phyloP scores from a whole-genome alignment of 768 basidiomycete species.

The Leccinum obscurum region DNA sequence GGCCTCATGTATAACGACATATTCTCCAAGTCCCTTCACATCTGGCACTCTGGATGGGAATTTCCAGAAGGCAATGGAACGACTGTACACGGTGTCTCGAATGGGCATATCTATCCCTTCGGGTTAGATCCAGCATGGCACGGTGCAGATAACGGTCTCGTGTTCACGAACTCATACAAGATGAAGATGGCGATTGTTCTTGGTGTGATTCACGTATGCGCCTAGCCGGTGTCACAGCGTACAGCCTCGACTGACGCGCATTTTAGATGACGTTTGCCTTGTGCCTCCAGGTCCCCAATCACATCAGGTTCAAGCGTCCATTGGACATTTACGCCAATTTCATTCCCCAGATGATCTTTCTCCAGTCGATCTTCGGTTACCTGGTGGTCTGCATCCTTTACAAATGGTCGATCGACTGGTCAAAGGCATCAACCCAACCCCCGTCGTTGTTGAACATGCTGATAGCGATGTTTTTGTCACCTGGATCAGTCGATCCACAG shows the following conservation, averaged over 20 bases:
- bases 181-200: slow-evolving; percentile 99
- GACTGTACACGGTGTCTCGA: slow-evolving; percentile 50
- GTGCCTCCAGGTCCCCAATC: slow-evolving; percentile 94
- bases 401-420: slow-evolving; percentile 98
- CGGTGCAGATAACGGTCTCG: slow-evolving; percentile 83
- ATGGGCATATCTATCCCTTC: slow-evolving; percentile 82
- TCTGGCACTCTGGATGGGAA: slow-evolving; percentile 88
- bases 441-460: slow-evolving; percentile 95
- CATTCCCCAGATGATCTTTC: slow-evolving; percentile 95
- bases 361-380: slow-evolving; percentile 98
- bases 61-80: slow-evolving; percentile 52
- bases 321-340: slow-evolving; percentile 93
- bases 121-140: slow-evolving; percentile 97
- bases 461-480: slow-evolving; percentile 93
- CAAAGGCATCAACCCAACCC: slow-evolving; percentile 60
- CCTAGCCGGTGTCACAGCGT: slow-evolving; percentile 12
- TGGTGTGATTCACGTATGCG: slow-evolving; percentile 89
- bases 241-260: slow-evolving; percentile 14
- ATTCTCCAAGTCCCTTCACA: slow-evolving; percentile 87
- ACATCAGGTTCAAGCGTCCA: slow-evolving; percentile 86
- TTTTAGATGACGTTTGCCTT: slow-evolving; percentile 96
- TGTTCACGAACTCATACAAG: slow-evolving; percentile 99
- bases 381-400: slow-evolving; percentile 91
- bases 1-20: slow-evolving; percentile 99
- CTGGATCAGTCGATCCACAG: slow-evolving; percentile 70